phyloP scores from a whole-genome alignment of 2,329 filamentous ascomycete genomes.

The Microascus cirrosus region DNA sequence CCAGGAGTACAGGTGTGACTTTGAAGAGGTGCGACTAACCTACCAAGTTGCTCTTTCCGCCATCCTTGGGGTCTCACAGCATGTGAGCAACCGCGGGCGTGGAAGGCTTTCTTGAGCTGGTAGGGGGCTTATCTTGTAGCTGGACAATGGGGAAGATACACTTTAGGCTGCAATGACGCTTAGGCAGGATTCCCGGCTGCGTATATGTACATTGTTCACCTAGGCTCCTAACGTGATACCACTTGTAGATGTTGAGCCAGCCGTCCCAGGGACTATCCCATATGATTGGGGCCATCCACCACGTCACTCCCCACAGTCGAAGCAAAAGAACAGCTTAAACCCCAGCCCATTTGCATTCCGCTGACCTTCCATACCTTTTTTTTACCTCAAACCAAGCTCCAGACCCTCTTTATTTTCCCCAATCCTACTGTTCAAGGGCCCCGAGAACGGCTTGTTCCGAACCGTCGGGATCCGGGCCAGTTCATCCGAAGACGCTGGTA shows the following conservation, averaged over 20 bases:
- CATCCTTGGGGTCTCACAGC: neutral
- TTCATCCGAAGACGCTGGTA: too few species aligned
- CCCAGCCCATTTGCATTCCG: neutral
- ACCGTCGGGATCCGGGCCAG: neutral
- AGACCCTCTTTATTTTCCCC: neutral
- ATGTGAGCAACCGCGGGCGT: neutral
- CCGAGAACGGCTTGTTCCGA: neutral
- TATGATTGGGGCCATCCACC: neutral
- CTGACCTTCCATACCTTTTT: neutral
- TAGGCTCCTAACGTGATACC: neutral
- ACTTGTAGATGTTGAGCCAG: neutral
- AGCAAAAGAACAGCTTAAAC: neutral
- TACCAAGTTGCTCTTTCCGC: neutral
- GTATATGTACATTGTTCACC: neutral
- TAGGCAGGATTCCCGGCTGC: neutral
- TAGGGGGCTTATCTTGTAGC: neutral
- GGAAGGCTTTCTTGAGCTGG: neutral
- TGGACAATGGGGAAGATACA: neutral
- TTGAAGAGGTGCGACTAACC: neutral
- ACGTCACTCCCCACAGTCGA: neutral
- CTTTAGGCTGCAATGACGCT: neutral
- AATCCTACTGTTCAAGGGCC: neutral
- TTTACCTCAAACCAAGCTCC: neutral
- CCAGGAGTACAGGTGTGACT: neutral
- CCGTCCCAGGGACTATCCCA: neutral